Base-by-base conservation (phyloP, 2,329 filamentous ascomycete species). In the Aspergillus bombycis region DNA sequence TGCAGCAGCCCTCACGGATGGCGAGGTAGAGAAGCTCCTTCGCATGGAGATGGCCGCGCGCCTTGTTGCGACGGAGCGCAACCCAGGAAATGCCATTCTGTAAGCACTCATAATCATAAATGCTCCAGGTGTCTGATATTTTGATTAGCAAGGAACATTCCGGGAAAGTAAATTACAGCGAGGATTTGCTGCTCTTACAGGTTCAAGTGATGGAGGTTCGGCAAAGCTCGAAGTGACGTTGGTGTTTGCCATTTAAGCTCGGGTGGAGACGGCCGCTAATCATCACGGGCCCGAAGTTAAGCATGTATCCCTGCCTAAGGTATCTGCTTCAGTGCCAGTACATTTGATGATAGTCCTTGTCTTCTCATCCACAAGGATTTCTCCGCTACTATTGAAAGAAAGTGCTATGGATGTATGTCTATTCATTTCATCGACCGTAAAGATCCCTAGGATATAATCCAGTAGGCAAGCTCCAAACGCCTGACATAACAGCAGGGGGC, bases 21-120 rank as follows among this genome's bases (percentile, higher is more conserved):
- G 70, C 56, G 81, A 80, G 56, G 77, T 77, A 26, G 79, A 79
- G 71, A 78, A 77, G 65, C 66, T 62, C 62, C 62, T 48, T 46
- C 65, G 61, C 68, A 70, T 62, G 66, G 63, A 62, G 70, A 66
- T 54, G 71, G 70, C 68, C 61, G 65, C 69, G 41, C 66, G 67
- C 62, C 61, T 62, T 38, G 53, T 60, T 43, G 62, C 60, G 53
- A 62, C 38, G 38, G 62, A 58, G 58, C 65, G 65, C 32, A 70
- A 28, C 38, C 68, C 63, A 28, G 70, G 68, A 26, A 69, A 55
- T 9, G 73, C 62, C 45, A 67, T 60, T 48, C 68, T 60, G 43
- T 43, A 57, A 41, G 46, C 54, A 64, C 57, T 58, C 62, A 65
- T 67, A 36, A 23, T 68, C 53, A 63, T 58, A 34, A 38, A 53